phyloP scores from a whole-genome alignment of 306 rosid species.

The Oxytropis ochrocephala region DNA sequence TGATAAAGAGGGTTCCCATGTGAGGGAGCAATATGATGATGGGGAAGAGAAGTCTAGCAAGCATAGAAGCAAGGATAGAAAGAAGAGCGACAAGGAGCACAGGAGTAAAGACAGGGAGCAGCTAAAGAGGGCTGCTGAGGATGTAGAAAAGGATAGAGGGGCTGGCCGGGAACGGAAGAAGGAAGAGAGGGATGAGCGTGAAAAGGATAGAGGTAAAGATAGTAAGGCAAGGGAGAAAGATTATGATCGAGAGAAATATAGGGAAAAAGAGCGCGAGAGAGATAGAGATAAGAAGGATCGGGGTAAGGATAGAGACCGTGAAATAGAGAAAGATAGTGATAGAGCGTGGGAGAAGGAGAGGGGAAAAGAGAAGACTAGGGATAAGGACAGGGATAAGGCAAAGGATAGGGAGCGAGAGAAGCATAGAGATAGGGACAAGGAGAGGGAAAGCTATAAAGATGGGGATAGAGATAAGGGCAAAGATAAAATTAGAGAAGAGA shows the following conservation, averaged over 20 bases:
- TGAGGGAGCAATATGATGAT: slow-evolving; percentile 37
- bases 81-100: slow-evolving; percentile 67
- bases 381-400: slow-evolving; percentile 31
- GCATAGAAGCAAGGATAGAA: slow-evolving; percentile 70
- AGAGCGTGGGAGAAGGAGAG: slow-evolving; percentile 59
- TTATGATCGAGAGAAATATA: slow-evolving; percentile 54
- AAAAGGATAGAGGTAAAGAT: slow-evolving; percentile 61
- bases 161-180: slow-evolving; percentile 53
- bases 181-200: slow-evolving; percentile 70
- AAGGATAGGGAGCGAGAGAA: slow-evolving; percentile 49
- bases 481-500: slow-evolving; percentile 38
- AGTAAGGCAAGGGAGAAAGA: slow-evolving; percentile 60
- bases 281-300: slow-evolving; percentile 60
- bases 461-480: slow-evolving; percentile 48
- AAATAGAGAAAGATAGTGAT: slow-evolving; percentile 48
- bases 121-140: slow-evolving; percentile 38
- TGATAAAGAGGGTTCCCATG: slow-evolving; percentile 38
- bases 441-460: slow-evolving; percentile 40
- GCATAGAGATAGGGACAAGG: slow-evolving; percentile 34
- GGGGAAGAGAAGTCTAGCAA: slow-evolving; percentile 46
- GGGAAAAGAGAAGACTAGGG: slow-evolving; percentile 49
- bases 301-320: slow-evolving; percentile 54
- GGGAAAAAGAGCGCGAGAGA: slow-evolving; percentile 58
- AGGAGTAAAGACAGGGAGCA: slow-evolving; percentile 61
- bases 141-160: slow-evolving; percentile 42